Percentiles rank a stretch among this genome's conserved stretches.
phyloP scores from a whole-genome alignment of 1,284 basidiomycete genomes.

The Testicularia cyperi region DNA sequence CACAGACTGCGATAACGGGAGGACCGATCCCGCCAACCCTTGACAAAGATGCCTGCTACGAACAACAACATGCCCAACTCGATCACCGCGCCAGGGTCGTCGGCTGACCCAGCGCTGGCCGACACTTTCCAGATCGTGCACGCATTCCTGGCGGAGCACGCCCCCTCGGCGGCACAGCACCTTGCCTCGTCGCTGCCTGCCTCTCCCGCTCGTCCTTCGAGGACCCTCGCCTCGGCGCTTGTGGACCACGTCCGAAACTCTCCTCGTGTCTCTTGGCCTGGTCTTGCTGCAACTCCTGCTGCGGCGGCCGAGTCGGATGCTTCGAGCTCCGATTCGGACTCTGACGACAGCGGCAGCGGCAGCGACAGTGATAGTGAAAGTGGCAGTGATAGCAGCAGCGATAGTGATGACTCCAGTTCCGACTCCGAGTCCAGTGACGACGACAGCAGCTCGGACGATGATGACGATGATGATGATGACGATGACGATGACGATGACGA shows the following conservation, averaged over 20 bases:
- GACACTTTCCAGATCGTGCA: slow-evolving; percentile 38
- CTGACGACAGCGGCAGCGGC: slow-evolving; percentile 1
- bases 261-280: slow-evolving; percentile 27
- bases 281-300: slow-evolving; percentile 9
- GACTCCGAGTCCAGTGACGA: not conserved
- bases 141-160: slow-evolving; percentile 32
- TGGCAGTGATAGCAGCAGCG: not conserved
- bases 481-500: not conserved
- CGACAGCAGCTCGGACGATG: not conserved
- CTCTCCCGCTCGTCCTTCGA: slow-evolving; percentile 4
- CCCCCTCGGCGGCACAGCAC: slow-evolving; percentile 19
- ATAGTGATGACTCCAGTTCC: not conserved
- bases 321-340: slow-evolving; percentile 4
- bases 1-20: too few relatives aligned
- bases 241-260: slow-evolving; percentile 34
- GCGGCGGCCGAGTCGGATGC: slow-evolving; percentile 8
- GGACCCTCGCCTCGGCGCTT: slow-evolving; percentile 27
- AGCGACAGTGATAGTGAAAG: not conserved
- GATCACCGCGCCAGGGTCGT: slow-evolving; percentile 1
- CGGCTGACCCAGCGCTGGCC: slow-evolving; percentile 18
- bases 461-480: not conserved
- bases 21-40: too few relatives aligned
- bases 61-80: too few relatives aligned
- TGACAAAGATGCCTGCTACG: too few relatives aligned
- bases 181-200: slow-evolving; percentile 19